phyloP scores from a whole-genome alignment of 2,329 filamentous ascomycete genomes.

The Amylocarpus encephaloides region DNA sequence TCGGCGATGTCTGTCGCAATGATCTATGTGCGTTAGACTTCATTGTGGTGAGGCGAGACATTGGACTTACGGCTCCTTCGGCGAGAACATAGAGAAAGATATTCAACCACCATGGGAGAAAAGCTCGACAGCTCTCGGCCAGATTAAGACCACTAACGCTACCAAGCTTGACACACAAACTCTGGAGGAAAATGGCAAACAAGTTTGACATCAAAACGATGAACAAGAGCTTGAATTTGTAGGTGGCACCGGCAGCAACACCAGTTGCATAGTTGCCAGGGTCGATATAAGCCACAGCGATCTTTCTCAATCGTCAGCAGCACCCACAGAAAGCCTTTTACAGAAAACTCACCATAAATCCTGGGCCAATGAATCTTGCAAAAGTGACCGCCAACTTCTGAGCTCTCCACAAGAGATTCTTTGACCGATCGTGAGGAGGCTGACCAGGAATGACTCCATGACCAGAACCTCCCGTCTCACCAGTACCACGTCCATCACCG shows the following conservation, averaged over 20 bases:
- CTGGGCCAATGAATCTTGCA: constrained; percentile 46
- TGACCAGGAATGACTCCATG: not conserved
- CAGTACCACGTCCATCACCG: constrained; percentile 5
- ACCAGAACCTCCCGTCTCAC: constrained; percentile 7
- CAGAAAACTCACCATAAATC: constrained; percentile 29
- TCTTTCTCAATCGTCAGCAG: constrained; percentile 14
- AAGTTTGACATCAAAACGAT: constrained; percentile 51
- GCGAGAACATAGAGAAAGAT: constrained; percentile 47
- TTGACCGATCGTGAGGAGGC: constrained; percentile 3
- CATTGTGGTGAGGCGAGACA: not conserved
- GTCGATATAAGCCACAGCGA: constrained; percentile 36
- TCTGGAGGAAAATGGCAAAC: constrained; percentile 52
- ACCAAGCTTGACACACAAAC: constrained; percentile 48
- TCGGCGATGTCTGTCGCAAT: constrained; percentile 55
- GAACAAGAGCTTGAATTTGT: constrained; percentile 47
- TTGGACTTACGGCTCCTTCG: constrained; percentile 38
- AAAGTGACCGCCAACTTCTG: constrained; percentile 30
- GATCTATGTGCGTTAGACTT: constrained; percentile 32
- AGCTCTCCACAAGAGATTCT: constrained; percentile 13
- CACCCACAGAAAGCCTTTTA: no score
- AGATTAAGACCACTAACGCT: constrained; percentile 49
- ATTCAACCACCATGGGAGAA: constrained; percentile 47
- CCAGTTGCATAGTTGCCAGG: constrained; percentile 51
- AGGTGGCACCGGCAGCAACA: constrained; percentile 49
- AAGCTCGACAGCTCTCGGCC: constrained; percentile 44